Percentiles rank a stretch among this genome's conserved stretches.
Evolutionary conservation across 2,329 filamentous ascomycete genomes (phyloP).

Genomic region (Calonectria fujianensis): DNA sequence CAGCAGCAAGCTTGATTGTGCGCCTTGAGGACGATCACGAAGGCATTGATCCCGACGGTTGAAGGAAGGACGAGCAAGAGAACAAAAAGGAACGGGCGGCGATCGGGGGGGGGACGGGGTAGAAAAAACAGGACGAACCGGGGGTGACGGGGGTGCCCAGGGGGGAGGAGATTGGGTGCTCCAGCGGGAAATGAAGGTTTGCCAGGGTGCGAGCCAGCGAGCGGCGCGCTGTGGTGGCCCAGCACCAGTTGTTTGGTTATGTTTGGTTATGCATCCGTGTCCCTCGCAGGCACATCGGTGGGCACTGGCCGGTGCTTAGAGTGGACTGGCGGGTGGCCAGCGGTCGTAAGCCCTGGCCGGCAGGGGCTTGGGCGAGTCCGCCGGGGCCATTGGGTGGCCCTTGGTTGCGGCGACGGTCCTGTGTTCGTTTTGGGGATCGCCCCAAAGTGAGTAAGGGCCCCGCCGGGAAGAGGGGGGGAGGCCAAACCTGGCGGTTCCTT

Average conservation of each 20-base stretch:
- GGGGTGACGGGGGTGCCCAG: constrained; percentile 37
- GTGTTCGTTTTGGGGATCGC: constrained; percentile 33
- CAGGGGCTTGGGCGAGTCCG: constrained; percentile 28
- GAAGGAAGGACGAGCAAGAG: constrained; percentile 48
- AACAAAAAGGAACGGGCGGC: constrained; percentile 41
- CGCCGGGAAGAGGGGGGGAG: background rate
- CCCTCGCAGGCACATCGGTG: constrained; percentile 4
- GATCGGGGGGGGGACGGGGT: constrained; percentile 47
- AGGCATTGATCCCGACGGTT: constrained; percentile 51
- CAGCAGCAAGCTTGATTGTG: constrained; percentile 50
- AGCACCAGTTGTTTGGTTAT: constrained; percentile 27
- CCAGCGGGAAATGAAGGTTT: constrained; percentile 50
- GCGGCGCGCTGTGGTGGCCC: constrained; percentile 18
- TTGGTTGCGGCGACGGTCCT: constrained; percentile 28
- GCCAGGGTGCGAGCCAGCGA: constrained; percentile 43
- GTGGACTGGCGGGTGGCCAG: constrained; percentile 14
- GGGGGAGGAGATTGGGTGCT: constrained; percentile 42
- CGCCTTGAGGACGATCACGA: constrained; percentile 52
- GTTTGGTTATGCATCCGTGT: constrained; percentile 24
- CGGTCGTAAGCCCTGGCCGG: constrained; percentile 26
- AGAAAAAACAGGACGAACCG: constrained; percentile 43
- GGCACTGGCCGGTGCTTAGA: constrained; percentile 17
- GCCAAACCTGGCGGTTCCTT: constrained; percentile 41
- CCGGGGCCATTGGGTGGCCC: constrained; percentile 27
- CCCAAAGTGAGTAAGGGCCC: constrained; percentile 40